A percentile compares a stretch with the other conserved stretches of the same genome.
Evolutionary conservation across 805 yeast species (phyloP).

Genomic region (Pichia scutulata): DNA sequence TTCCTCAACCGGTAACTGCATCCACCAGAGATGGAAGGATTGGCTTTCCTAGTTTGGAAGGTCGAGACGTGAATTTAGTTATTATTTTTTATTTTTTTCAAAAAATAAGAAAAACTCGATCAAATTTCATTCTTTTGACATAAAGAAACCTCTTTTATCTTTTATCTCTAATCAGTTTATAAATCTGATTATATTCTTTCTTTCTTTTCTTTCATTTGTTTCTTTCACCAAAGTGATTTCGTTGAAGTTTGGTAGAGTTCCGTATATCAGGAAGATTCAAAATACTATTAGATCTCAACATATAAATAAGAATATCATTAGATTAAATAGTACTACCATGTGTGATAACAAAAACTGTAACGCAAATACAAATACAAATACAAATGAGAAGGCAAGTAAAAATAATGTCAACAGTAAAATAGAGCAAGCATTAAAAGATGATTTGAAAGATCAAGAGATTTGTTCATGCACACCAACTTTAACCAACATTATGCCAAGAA

Average conservation of each 20-base stretch:
- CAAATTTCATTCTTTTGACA: background rate
- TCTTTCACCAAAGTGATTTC: background rate
- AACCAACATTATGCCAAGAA: conserved; percentile 23
- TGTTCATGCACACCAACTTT: conserved; percentile 12
- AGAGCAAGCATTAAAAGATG: background rate
- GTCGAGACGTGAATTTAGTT: background rate
- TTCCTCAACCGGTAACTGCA: background rate
- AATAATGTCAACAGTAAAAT: background rate
- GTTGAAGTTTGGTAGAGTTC: background rate
- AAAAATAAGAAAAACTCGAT: too few species aligned
- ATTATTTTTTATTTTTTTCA: too few species aligned
- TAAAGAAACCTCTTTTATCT: background rate
- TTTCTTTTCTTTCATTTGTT: background rate
- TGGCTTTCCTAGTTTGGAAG: background rate
- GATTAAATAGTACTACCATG: background rate
- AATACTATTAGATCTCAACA: background rate
- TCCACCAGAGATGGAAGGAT: background rate
- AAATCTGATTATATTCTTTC: background rate
- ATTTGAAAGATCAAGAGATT: background rate
- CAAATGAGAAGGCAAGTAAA: background rate
- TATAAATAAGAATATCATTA: too few species aligned
- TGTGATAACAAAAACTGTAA: background rate
- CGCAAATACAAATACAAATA: too few species aligned
- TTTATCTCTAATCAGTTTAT: background rate
- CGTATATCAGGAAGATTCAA: background rate